Base-by-base conservation (phyloP, 495 filamentous ascomycete genomes). In the Hypomontagnella submonticulosa region DNA sequence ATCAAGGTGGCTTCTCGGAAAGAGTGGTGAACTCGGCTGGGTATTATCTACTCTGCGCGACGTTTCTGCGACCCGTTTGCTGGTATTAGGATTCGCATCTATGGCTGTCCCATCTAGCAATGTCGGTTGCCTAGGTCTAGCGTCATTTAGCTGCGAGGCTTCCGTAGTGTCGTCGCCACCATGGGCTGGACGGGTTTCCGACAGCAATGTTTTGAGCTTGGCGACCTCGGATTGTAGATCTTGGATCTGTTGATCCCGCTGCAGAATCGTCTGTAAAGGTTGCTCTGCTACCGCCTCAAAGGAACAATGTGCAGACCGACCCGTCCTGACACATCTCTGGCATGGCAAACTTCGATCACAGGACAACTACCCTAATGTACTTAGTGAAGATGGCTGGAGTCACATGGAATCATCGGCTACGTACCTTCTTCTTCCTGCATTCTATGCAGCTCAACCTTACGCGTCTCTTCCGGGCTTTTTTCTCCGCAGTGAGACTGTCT, bases 401-500 rank as follows among this genome's bases (percentile, higher is more conserved):
- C 3, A 46, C 20, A 36, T 10, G 12, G 13, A 15, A 53, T 53
- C 1, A 44, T 23, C 9, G 12, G 23, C 15, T 10, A 12, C 47
- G 13, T 60, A 70, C 70, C 64, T 73, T 73, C 51, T 71, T 73
- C 37, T 50, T 63, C 18, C 67, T 63, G 27, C 71, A 73, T 56
- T 71, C 71, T 2, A 47, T 44, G 41, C 71, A 73, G 33, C 64
- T 73, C 10, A 73, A 38, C 23, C 51, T 56, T 11, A 65, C 27
- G 10, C 67, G 71, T 37, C 38, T 71, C 53, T 61, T 71, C 13
- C 67, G 61, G 7, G n/a, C 15, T 37, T 53, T 61, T 23, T 38
- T 63, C 38, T 42, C 53, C 11, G 4, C 23, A 6, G 30, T 42
- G 6, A 13, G 27, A 3, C 15, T 13, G 13, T 64, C 52, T 40